phyloP scores from a whole-genome alignment of 345 rosid species.

The Physaria fendleri region DNA sequence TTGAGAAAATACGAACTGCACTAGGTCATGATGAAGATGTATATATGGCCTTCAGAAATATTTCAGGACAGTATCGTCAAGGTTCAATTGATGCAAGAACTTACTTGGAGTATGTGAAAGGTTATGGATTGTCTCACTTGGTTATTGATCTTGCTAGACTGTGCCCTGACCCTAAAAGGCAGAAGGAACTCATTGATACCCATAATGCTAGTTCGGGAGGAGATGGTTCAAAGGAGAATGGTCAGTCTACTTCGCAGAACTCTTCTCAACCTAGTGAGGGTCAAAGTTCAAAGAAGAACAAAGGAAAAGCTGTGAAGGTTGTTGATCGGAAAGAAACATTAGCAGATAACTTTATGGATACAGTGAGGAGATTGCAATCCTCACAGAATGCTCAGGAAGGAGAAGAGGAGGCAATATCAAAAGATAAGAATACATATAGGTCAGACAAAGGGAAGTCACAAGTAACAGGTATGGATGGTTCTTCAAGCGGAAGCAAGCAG shows the following conservation, averaged over 20 bases:
- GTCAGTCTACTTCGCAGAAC: slow-evolving; percentile 11
- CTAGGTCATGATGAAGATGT: slow-evolving; percentile 64
- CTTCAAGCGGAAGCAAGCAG: slow-evolving; percentile 33
- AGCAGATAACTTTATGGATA: slow-evolving; percentile 53
- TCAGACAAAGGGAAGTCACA: slow-evolving; percentile 44
- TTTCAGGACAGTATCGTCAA: slow-evolving; percentile 76
- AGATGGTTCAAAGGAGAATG: slow-evolving; percentile 29
- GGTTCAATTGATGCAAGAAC: slow-evolving; percentile 53
- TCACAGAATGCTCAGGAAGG: slow-evolving; percentile 37
- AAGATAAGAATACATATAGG: slow-evolving; percentile 60
- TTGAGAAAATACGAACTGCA: slow-evolving; percentile 71
- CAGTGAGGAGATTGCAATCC: slow-evolving; percentile 53
- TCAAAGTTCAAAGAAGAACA: slow-evolving; percentile 29
- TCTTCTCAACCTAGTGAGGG: slow-evolving; percentile 20
- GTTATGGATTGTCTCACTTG: slow-evolving; percentile 68
- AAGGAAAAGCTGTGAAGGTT: slow-evolving; percentile 44
- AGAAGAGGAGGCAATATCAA: slow-evolving; percentile 25
- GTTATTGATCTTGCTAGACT: slow-evolving; percentile 78
- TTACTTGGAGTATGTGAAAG: slow-evolving; percentile 61
- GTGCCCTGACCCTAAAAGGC: slow-evolving; percentile 75
- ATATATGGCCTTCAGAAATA: slow-evolving; percentile 56
- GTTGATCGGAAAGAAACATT: slow-evolving; percentile 36
- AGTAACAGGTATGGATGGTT: slow-evolving; percentile 5
- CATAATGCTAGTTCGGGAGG: slow-evolving; percentile 43
- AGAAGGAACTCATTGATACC: slow-evolving; percentile 70